phyloP scores from a whole-genome alignment of 2,329 filamentous ascomycete species.

The Microascus cirrosus region DNA sequence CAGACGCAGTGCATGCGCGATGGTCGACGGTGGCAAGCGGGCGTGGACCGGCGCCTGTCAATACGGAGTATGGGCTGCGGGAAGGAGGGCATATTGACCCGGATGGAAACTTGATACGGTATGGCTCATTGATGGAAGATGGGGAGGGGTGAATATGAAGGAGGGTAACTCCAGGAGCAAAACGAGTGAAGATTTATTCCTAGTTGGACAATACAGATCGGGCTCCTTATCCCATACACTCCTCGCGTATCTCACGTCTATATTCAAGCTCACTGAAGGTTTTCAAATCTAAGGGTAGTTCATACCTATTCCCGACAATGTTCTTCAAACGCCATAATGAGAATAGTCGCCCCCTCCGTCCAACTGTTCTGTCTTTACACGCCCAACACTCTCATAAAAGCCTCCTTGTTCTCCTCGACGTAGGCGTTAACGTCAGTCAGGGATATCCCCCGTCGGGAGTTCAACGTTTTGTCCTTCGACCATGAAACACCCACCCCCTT shows the following conservation, averaged over 20 bases:
- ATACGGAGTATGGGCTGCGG: neutral
- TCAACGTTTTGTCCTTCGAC: constrained; percentile 41
- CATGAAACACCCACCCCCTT: constrained; percentile 47
- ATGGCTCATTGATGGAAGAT: neutral
- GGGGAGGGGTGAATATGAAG: neutral
- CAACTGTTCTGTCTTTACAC: neutral
- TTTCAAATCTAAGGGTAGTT: neutral
- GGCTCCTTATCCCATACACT: too few relatives aligned
- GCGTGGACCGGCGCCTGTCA: neutral
- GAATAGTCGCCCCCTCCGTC: too few relatives aligned
- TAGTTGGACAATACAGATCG: too few relatives aligned
- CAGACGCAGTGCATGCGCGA: neutral
- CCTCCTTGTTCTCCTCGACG: constrained; percentile 10
- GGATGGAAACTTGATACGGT: neutral
- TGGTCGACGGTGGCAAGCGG: neutral
- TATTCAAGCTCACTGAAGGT: too few relatives aligned
- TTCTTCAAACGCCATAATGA: too few relatives aligned
- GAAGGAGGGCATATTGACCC: neutral
- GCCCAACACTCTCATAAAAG: neutral
- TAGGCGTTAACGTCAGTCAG: constrained; percentile 30
- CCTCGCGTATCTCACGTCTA: too few relatives aligned
- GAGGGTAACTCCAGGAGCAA: too few relatives aligned
- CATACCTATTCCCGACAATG: too few relatives aligned
- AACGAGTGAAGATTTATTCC: too few relatives aligned
- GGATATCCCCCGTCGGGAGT: constrained; percentile 32